phyloP scores from a whole-genome alignment of 2,329 filamentous ascomycete species.

The Phaeosphaeria sp. region DNA sequence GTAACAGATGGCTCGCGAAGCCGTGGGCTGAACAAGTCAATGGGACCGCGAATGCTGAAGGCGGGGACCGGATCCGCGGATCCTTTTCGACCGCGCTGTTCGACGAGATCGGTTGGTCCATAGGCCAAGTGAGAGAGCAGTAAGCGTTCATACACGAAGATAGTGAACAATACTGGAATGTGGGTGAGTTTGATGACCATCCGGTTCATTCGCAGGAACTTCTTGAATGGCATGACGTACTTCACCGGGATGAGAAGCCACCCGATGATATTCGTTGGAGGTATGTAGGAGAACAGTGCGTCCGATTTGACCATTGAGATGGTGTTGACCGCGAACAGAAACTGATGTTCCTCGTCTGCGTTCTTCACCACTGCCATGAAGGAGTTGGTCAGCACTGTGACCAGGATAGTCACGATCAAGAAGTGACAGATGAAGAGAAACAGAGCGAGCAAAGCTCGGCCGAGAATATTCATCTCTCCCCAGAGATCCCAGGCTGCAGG shows the following conservation, averaged over 20 bases:
- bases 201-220: conserved; percentile 87
- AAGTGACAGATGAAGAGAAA: conserved; percentile 97
- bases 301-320: conserved; percentile 99
- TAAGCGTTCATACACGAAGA: conserved; percentile 85
- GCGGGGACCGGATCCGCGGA: conserved; percentile 61
- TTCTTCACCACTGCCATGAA: conserved; percentile 96
- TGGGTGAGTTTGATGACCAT: conserved; percentile 90
- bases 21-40: conserved; percentile 75
- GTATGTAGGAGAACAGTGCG: conserved; percentile 90
- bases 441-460: conserved; percentile 75
- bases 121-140: conserved; percentile 78
- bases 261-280: conserved; percentile 88
- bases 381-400: conserved; percentile 94
- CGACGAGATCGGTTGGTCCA: conserved; percentile 85
- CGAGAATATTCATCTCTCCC: conserved; percentile 81
- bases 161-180: conserved; percentile 83
- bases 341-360: conserved; percentile 89
- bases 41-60: conserved; percentile 46
- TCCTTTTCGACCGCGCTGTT: conserved; percentile 68
- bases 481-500: conserved; percentile 91
- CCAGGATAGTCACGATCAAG: conserved; percentile 89
- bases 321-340: conserved; percentile 94
- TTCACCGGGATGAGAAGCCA: conserved; percentile 87
- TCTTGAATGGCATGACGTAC: conserved; percentile 78
- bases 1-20: conserved; percentile 85